Base-by-base conservation (phyloP, 768 basidiomycete genomes). In the Podaxis carcinomalis region DNA sequence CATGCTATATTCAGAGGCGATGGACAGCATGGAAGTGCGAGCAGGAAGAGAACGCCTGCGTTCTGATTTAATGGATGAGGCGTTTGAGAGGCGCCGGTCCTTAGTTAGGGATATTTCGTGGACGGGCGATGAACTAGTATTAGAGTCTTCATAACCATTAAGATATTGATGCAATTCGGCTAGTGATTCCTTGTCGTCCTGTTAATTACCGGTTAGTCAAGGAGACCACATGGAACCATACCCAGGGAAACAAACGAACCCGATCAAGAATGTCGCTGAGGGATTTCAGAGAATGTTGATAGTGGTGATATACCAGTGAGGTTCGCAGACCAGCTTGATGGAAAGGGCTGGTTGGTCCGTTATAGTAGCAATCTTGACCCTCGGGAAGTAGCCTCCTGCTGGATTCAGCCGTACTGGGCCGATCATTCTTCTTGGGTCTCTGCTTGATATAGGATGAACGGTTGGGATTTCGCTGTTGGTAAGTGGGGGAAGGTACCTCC, bases 211-310 rank as follows among this genome's bases (percentile, higher is more conserved):
- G 62, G 47, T 61, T n/a, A 51, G 51, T 39, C 51, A 49, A 59
- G 63, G 32, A 35, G 60, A 36, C 27, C 25, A 49, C 56, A 23
- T 59, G 14, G 39, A 23, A 51, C 47, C n/a, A 51, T 46, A 46
- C 37, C 11, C 21, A 23, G 10, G 51, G 7, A 32, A 14, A 55
- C n/a, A 57, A 35, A 78, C 87, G 58, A 70, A 93, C 91, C 66
- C 88, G 77, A 69, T 92, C 89, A 37, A 93, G 77, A 62, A 93
- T 92, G 68, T 91, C 89, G 60, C 82, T 77, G 59, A 93, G 75
- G n/a, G 92, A 92, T 63, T 88, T 87, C 64, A 93, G 73, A 27
- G 92, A 93, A 63, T 89, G 84, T 60, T 90, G 86, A 67, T 91
- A 92, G 63, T 92, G 89, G 64, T 82, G 76, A 72, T 92, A 93